phyloP scores from a whole-genome alignment of 805 yeast genomes.

The Ogataea ramenticola region DNA sequence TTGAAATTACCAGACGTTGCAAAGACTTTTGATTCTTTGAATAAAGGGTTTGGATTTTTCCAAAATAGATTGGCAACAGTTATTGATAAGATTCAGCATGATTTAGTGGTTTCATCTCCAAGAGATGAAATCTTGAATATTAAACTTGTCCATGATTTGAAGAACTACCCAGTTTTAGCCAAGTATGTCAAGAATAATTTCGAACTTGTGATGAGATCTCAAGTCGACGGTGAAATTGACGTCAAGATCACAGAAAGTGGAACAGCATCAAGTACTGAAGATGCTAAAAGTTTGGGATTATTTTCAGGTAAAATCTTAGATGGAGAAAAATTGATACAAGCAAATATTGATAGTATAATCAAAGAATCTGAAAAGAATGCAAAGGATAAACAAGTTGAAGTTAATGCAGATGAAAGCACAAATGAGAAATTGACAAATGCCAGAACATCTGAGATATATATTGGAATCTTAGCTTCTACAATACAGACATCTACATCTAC shows the following conservation, averaged over 20 bases:
- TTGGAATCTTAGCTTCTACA: slow-evolving; percentile 24
- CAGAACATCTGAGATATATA: slow-evolving; percentile 20
- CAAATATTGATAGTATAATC: slow-evolving; percentile 75
- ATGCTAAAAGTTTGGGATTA: slow-evolving; percentile 47
- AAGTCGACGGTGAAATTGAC: slow-evolving; percentile 72
- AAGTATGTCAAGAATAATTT: slow-evolving; percentile 46
- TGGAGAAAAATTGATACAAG: slow-evolving; percentile 83
- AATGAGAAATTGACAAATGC: slow-evolving; percentile 2
- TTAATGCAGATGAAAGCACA: neutral
- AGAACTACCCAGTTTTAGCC: slow-evolving; percentile 42
- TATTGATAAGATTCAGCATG: slow-evolving; percentile 29
- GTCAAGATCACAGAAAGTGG: slow-evolving; percentile 50
- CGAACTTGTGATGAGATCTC: slow-evolving; percentile 52
- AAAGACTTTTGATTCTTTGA: slow-evolving; percentile 29
- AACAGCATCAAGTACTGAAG: slow-evolving; percentile 15
- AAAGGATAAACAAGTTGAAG: slow-evolving; percentile 5
- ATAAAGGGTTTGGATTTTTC: slow-evolving; percentile 24
- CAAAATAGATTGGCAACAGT: slow-evolving; percentile 29
- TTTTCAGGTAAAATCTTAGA: slow-evolving; percentile 73
- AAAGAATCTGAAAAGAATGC: slow-evolving; percentile 29
- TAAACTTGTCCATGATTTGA: slow-evolving; percentile 61
- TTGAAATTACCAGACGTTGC: slow-evolving; percentile 24
- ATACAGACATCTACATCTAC: slow-evolving; percentile 13
- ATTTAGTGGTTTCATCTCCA: slow-evolving; percentile 13
- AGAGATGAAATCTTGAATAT: slow-evolving; percentile 51